Conservation (phyloP, 257 asterid species). For the Ehretia macrophylla region DNA sequence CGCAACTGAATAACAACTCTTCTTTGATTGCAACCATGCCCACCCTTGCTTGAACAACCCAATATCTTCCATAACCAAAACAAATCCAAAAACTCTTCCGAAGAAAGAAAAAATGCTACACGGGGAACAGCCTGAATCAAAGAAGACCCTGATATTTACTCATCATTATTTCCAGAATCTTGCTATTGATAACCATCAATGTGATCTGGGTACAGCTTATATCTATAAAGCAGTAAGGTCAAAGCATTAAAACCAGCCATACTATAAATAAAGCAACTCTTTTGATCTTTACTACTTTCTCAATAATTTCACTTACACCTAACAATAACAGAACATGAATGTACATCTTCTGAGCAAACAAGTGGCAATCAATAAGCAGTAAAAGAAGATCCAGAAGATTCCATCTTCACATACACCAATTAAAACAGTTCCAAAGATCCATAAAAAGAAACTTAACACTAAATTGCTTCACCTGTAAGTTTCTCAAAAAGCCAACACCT, state of each 20-base stretch:
- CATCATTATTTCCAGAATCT: slow-evolving; percentile 15
- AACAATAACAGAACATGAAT: slow-evolving; percentile 31
- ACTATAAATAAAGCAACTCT: slow-evolving; percentile 13
- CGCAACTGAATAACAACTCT: slow-evolving; percentile 61
- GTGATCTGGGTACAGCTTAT: slow-evolving; percentile 21
- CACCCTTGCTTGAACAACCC: slow-evolving; percentile 86
- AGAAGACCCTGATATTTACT: slow-evolving; percentile 7
- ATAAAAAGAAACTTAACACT: slow-evolving; percentile 11
- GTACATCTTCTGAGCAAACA: slow-evolving; percentile 24
- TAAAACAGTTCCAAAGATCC: slow-evolving; percentile 7
- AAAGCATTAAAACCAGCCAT: slow-evolving; percentile 24
- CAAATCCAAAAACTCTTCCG: slow-evolving; percentile 3
- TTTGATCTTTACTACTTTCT: slow-evolving; percentile 21
- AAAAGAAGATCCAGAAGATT: slow-evolving; percentile 61
- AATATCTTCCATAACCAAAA: slow-evolving; percentile 84
- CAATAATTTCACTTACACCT: slow-evolving; percentile 13
- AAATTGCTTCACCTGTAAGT: slow-evolving; percentile 50
- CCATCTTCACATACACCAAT: slow-evolving; percentile 19
- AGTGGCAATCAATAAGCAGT: slow-evolving; percentile 18
- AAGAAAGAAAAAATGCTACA: neutral
- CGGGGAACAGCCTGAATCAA: neutral
- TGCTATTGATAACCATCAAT: slow-evolving; percentile 20
- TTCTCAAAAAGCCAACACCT: slow-evolving; percentile 37
- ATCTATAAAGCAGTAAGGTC: slow-evolving; percentile 22
- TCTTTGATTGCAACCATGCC: slow-evolving; percentile 86